Base-by-base conservation (phyloP, 495 filamentous ascomycete genomes). In the Podospora sp. region DNA sequence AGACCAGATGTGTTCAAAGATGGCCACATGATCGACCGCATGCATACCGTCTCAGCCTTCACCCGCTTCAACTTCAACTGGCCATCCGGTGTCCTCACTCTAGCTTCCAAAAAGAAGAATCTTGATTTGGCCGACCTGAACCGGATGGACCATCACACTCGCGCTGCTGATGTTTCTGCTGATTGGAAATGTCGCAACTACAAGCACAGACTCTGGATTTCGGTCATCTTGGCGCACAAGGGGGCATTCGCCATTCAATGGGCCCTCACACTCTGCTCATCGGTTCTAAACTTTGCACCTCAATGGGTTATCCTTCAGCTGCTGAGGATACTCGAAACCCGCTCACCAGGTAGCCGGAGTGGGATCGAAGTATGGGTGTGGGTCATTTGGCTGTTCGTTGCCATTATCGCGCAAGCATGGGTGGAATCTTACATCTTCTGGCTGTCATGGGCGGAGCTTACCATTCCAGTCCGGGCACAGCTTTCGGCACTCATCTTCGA, bases 401-500 rank as follows among this genome's bases (percentile, higher is more conserved):
- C 82, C 20, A 88, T 90, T 36, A 70, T 89, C 33, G 72, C 84
- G 0, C 79, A 82, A 21, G 80, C 84, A 0, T 87, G 83, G 78
- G 73, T 90, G 20, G 89, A 90, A 66, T 76, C 85, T 0, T 88
- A 85, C 79, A 65, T 86, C 4, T 86, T 82, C 72, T 93, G 90
- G 90, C 71, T 89, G 25, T 86, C 86, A 0, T 91, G 82, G 73
- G 85, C 87, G 0, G 83, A 86, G 46, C 69, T 93, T 4, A 83
- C 82, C 22, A 81, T 92, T 21, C 90, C 89, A 2, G 80, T 94
- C 35, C 86, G 89, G 33, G 81, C 85, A 24, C 89, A 93, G 63
- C 78, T 94, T 1, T 89, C 90, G 1, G 86, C 90, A 0, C 78
- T 92, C 21, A 84, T 94, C 11, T 94, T 94, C 67, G 84, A 87